Evolutionary conservation across 2,329 filamentous ascomycete genomes (phyloP), one percentile per base, ranked within the genome.

Genomic region (Phyllosticta paracitricarpa): DNA sequence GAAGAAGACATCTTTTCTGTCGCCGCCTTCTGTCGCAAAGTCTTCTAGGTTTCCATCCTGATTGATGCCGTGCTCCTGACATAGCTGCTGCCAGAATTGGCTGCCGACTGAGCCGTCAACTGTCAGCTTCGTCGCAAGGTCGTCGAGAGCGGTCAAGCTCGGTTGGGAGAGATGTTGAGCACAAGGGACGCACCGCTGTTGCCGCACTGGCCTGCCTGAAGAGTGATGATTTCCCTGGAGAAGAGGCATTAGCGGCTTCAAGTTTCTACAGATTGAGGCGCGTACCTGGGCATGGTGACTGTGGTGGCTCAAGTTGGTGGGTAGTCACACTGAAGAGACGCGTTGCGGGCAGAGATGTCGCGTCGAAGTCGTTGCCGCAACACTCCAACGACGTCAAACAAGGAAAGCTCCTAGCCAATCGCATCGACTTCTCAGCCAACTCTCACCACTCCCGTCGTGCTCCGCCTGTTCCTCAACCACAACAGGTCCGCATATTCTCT

Each of bases 11-110:
- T 99, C 94, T 75, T 99, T 99, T 68, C 94, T 88, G 77, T 99
- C 94, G 67, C 93, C 92, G 71, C 94, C 94, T 76, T 97, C 94
- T 57, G 91, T 97, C 71, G 94, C 94, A 79, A 97, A 97, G 75
- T 97, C 92, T 73, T 97, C 92, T 62, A 99, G 83, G 74, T 97
- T 97, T 62, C 94, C 94, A 77, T 97, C 91, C 73, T 94, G 91
- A 71, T 89, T 96, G 78, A 99, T 99, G 64, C 95, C 94, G 73
- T 99, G 94, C 77, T 99, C 94, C 74, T 93, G 89, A 76, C 94
- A 99, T 63, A 97, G 84, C 78, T 97, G 94, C 76, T 97, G 93
- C 94, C 94, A 99, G 78, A 99, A 99, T 73, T 97, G 91, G 71
- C 90, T 93, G 63, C 94, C 94, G 75, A 97, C 91, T 96, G 70